Base-by-base conservation (phyloP, 2,329 filamentous ascomycete genomes). In the Penicillium sp. region DNA sequence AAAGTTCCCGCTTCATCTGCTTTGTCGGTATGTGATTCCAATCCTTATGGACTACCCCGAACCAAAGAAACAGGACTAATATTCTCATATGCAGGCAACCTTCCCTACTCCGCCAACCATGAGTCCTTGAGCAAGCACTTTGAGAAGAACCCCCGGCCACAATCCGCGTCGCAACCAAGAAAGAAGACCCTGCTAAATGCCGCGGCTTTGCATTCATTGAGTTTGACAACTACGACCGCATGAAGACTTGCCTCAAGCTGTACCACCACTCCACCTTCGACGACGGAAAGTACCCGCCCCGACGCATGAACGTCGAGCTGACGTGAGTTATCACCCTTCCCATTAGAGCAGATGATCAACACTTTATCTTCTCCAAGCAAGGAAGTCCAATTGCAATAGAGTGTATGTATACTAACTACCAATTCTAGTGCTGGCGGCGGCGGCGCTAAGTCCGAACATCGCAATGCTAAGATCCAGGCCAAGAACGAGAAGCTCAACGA, bases 301-400 rank as follows among this genome's bases (percentile, higher is more conserved):
- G 93, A 65, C 89, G 87, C 75, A 95, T 97, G 67, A 97, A 96
- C 70, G 89, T 97, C 26, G 93, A 97, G 77, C 77, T 97, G 63
- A 96, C 91, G 83, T 91, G 75, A 75, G 86, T 82, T 33, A 45
- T 22, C 47, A 45, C n/a, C n/a, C 25, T 37, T 37, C 31, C 22
- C 42, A 50, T 28, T 35, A 25, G 22, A 12, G 16, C 33, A 10
- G 7, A 26, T 16, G 6, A 33, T 16, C 9, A 10, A 14, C 28
- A 19, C 38, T 51, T 25, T 26, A 5, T 16, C 33, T 19, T 9
- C 22, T 30, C 33, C 51, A 47, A 16, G 55, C 22, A 36, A 44
- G 25, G 46, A 51, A 57, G 17, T 42, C 8, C 47, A 36, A 40
- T 38, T 28, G 11, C 14, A 40, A 12, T 40, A 38, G 47, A 25